Base-by-base conservation (phyloP, 305 asterid species). In the Fraxinus sp. region DNA sequence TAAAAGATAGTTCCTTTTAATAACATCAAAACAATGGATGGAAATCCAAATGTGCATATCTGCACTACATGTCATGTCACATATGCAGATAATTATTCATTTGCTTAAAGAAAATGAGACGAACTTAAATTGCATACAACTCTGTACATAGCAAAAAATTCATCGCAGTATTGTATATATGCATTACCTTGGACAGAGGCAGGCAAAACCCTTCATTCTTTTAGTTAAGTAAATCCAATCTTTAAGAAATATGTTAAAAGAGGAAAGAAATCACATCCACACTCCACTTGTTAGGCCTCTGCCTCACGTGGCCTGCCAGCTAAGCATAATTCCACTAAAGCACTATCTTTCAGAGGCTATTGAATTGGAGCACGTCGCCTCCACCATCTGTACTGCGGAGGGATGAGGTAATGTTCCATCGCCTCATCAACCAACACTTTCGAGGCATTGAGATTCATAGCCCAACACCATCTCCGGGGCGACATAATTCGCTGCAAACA, bases 111-210 rank as follows among this genome's bases (percentile, higher is more conserved):
- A 75, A 73, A 57, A 75, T 35, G 28, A 18, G 77, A 30, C 37
- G 18, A 10, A 37, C 16, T 43, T 22, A 62, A 64, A 57, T 52
- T 16, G 66, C 55, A 35, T 13, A 80, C 18, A 62, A 59, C 26
- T 62, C 36, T 28, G 20, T 66, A 36, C 39, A 52, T 46, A 20
- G 8, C 55, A 33, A 39, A 74, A 24, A 57, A 71, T 70, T 75
- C 24, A 49, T 36, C 59, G 49, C 68, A 41, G 77, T 46, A 81
- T 30, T 18, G 14, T 62, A 33, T 46, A 32, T 79, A 46, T 30
- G 83, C 78, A 7, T 26, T 43, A 80, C 28, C 78, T 43, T 35
- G 13, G 75, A 74, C 83, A 74, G 26, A 73, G 49, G 14, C 30
- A 16, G 18, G 80, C 28, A 73, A 18, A 39, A 33, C 68, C 66